These are phyloP conservation scores for Trypanosoma platydactyli DNA, from an alignment of 208 protist genomes.

Conservation along the genomic window DNA sequence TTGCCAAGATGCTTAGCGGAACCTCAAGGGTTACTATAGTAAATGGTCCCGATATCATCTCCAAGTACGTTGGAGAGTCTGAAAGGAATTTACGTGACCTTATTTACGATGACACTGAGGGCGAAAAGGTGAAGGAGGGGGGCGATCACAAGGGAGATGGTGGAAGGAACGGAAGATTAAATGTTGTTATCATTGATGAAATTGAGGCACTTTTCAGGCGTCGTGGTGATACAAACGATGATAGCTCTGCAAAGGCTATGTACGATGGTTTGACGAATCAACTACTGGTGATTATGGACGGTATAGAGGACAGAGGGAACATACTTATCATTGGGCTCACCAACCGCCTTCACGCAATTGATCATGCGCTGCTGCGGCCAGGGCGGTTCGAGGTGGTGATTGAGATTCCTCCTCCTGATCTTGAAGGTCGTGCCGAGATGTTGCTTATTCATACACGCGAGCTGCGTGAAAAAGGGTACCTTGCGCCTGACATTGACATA, in stretches of 20 bases:
- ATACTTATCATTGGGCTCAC: constrained; percentile 95
- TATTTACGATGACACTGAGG: constrained; percentile 92
- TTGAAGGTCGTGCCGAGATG: constrained; percentile 81
- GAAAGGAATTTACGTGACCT: constrained; percentile 99
- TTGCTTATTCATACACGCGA: constrained; percentile 90
- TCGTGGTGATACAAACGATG: constrained; percentile 84
- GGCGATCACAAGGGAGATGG: constrained; percentile 6
- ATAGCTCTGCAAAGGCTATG: constrained; percentile 94
- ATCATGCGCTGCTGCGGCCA: constrained; percentile 91
- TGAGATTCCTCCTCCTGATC: constrained; percentile 83
- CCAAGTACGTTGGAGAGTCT: constrained; percentile 98
- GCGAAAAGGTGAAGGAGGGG: constrained; percentile 9
- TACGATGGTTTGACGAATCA: constrained; percentile 99
- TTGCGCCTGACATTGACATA: constrained; percentile 92
- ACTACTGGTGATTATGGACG: constrained; percentile 94
- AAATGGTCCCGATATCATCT: constrained; percentile 97
- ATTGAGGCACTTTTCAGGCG: constrained; percentile 98
- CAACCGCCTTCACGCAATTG: constrained; percentile 90
- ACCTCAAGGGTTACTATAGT: constrained; percentile 83
- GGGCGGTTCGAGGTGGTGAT: constrained; percentile 95
- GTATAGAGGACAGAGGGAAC: constrained; percentile 83
- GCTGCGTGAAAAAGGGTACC: constrained; percentile 79
- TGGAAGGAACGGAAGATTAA: constrained; percentile 89
- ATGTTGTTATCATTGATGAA: constrained; percentile 99
- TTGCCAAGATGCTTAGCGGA: constrained; percentile 96